These are phyloP conservation scores for Malania oleifera DNA, from an alignment of 164 flowering plant species.

Conservation along the genomic window DNA sequence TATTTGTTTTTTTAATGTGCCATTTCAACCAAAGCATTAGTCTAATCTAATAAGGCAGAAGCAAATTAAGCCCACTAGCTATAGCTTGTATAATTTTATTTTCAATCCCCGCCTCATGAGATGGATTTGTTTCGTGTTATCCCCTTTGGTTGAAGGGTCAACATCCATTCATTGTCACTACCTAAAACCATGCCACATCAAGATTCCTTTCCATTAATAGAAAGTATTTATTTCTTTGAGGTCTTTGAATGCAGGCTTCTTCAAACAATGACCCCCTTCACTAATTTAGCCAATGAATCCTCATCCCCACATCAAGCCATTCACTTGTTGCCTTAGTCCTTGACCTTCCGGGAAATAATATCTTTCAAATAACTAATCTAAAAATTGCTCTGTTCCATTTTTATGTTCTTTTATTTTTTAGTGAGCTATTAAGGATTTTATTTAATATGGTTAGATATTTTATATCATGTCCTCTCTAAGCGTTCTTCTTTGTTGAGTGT, in stretches of 20 bases:
- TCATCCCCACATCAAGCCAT: slow-evolving; percentile 18
- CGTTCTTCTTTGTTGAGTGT: too few species aligned
- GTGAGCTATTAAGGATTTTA: background rate
- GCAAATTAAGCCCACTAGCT: slow-evolving; percentile 38
- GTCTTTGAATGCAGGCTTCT: slow-evolving; percentile 1
- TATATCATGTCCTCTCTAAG: too few species aligned
- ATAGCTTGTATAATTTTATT: too few species aligned
- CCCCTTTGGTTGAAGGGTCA: slow-evolving; percentile 80
- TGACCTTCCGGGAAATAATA: too few species aligned
- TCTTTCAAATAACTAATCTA: too few species aligned
- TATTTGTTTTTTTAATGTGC: background rate
- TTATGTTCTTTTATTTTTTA: background rate
- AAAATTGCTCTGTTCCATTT: too few species aligned
- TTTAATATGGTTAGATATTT: background rate
- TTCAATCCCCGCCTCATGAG: slow-evolving; percentile 19
- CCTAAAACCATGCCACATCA: slow-evolving; percentile 65
- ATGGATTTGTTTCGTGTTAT: slow-evolving; percentile 79
- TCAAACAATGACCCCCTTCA: slow-evolving; percentile 4
- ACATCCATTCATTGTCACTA: slow-evolving; percentile 82
- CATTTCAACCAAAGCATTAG: slow-evolving; percentile 44
- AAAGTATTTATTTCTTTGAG: slow-evolving; percentile 19
- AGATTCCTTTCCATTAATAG: slow-evolving; percentile 54
- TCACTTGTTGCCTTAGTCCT: slow-evolving; percentile 4
- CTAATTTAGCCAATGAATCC: slow-evolving; percentile 2
- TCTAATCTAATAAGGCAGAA: slow-evolving; percentile 35